Evolutionary conservation across 2,329 filamentous ascomycete genomes (phyloP).

Genomic region (Xylariaceae sp.): DNA sequence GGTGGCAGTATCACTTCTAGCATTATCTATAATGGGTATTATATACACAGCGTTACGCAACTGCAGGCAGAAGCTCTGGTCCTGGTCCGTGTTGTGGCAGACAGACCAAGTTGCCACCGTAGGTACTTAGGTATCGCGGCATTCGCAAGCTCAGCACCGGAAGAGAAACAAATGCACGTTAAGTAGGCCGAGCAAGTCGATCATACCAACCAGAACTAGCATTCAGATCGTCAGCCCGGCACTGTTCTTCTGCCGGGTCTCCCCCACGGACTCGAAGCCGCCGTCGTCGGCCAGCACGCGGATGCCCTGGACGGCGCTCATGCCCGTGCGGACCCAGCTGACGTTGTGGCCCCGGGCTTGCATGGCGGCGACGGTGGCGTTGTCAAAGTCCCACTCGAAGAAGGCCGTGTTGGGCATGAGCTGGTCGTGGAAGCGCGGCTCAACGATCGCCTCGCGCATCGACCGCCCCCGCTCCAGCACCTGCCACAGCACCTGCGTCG

Average conservation of each 20-base stretch:
- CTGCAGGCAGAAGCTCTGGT: too few relatives aligned
- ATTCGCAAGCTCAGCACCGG: too few relatives aligned
- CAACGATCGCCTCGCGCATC: constrained; percentile 52
- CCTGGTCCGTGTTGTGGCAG: too few relatives aligned
- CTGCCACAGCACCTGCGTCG: constrained; percentile 66
- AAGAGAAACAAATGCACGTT: too few relatives aligned
- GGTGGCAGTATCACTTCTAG: too few relatives aligned
- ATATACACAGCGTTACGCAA: too few relatives aligned
- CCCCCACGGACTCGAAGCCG: constrained; percentile 68
- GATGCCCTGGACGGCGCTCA: constrained; percentile 66
- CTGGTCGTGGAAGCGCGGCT: constrained; percentile 74
- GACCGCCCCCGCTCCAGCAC: constrained; percentile 58
- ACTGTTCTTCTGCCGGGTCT: constrained; percentile 66
- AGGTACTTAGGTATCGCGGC: too few relatives aligned
- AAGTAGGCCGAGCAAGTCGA: too few relatives aligned
- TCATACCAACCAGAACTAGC: too few relatives aligned
- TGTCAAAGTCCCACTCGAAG: constrained; percentile 65
- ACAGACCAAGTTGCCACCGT: too few relatives aligned
- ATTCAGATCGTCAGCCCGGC: constrained; percentile 47
- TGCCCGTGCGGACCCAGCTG: constrained; percentile 54
- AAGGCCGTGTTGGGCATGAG: constrained; percentile 61
- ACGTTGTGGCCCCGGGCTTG: constrained; percentile 61
- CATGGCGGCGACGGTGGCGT: constrained; percentile 57
- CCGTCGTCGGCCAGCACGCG: constrained; percentile 51
- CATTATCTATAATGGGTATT: too few relatives aligned